Base-by-base conservation (phyloP, 805 yeast species). In the Lipomyces kockii region DNA sequence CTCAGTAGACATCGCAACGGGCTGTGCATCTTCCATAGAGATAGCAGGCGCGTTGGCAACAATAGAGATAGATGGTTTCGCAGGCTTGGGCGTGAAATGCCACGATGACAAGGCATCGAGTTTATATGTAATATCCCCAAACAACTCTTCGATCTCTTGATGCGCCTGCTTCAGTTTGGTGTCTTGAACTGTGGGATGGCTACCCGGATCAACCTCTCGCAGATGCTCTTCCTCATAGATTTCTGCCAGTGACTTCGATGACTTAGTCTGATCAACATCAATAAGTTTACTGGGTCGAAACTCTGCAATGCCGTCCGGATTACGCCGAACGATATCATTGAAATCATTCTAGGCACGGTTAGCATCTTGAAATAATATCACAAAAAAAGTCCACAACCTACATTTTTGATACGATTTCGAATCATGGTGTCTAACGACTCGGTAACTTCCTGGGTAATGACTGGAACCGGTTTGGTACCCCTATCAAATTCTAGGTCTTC, bases 1-100 rank as follows among this genome's bases (percentile, higher is more conserved):
- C 27, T 88, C 91, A 43, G 85, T 81, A 1, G 95, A 86, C 80
- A 90, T 83, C 49, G 92, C 88, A 66, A 91, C 83, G 60, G 99
- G 99, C 80, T 92, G 98, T 1, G 97, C 95, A 76, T 95, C 98
- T 80, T 94, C 99, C 97, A 94, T 91, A 1, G 89, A 76, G 60
- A 95, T 89, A 1, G 97, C 85, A 4, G 97, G 88, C 0, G 90
- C 83, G 65, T 93, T 89, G 51, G 92, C 91, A 76, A 89, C 91
- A 75, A 95, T 88, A 66, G 90, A 92, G 69, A 94, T 80, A 27
- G 88, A 80, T 73, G 91, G 89, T 77, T 90, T 88, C 51, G 90
- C 87, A 20, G 97, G 97, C 78, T 89, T 91, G 61, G 99, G 99
- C 68, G 92, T 85, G 81, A 89, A 95, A 77, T 92, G 96, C 71